Percentiles rank a stretch among this genome's conserved stretches.
Conservation (phyloP, 768 basidiomycete genomes). For the Cubamyces sp. region DNA sequence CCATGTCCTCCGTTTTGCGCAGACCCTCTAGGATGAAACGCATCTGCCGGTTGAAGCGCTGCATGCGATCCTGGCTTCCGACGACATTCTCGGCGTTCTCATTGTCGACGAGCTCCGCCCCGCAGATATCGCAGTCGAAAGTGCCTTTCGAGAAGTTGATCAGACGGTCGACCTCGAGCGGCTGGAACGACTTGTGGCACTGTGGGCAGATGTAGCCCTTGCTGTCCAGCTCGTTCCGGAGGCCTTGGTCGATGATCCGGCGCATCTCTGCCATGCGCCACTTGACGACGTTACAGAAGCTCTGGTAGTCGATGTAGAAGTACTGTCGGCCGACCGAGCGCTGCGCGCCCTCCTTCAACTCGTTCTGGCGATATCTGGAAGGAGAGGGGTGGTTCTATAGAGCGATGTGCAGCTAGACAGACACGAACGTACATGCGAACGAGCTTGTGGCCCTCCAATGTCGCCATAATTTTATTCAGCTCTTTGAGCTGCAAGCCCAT, state of each 20-base stretch:
- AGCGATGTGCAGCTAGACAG: neutral
- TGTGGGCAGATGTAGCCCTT: conserved; percentile 97
- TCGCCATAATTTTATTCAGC: conserved; percentile 86
- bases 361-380: conserved; percentile 83
- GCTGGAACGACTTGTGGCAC: conserved; percentile 82
- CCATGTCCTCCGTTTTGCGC: conserved; percentile 87
- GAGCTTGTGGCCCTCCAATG: conserved; percentile 75
- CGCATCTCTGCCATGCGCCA: conserved; percentile 96
- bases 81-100: conserved; percentile 85
- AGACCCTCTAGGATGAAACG: conserved; percentile 85
- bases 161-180: conserved; percentile 83
- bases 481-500: conserved; percentile 91
- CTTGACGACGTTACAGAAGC: conserved; percentile 97
- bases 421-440: conserved; percentile 66
- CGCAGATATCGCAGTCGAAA: conserved; percentile 88
- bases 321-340: conserved; percentile 89
- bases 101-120: conserved; percentile 86
- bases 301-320: conserved; percentile 95
- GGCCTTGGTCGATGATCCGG: conserved; percentile 82
- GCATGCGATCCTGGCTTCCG: conserved; percentile 94
- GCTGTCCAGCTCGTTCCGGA: conserved; percentile 93
- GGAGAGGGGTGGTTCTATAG: neutral
- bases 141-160: conserved; percentile 69
- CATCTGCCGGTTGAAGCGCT: conserved; percentile 92
- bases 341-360: conserved; percentile 87